Conservation (phyloP, 2,329 filamentous ascomycete genomes). For the Alternaria arbusti region DNA sequence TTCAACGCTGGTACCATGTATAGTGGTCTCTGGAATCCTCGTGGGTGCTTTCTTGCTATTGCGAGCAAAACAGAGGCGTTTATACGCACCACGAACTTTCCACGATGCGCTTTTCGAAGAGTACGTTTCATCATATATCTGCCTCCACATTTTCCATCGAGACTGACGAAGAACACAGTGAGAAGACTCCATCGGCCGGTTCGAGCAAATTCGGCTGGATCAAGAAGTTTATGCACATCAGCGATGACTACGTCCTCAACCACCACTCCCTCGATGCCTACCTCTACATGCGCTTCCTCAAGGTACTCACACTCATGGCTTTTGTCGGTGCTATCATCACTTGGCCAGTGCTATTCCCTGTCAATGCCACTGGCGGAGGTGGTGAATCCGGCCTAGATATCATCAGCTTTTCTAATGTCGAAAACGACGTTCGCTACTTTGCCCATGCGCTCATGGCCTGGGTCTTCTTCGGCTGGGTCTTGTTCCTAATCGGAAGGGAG, state of each 20-base stretch:
- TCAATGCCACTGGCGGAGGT: conserved; percentile 52
- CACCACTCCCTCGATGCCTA: conserved; percentile 58
- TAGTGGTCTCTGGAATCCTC: conserved; percentile 37
- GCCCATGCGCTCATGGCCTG: conserved; percentile 53
- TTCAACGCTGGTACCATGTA: conserved; percentile 43
- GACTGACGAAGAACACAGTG: background rate
- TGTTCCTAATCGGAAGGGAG: conserved; percentile 55
- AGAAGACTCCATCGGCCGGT: conserved; percentile 53
- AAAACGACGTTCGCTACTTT: conserved; percentile 46
- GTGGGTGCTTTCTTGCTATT: conserved; percentile 51
- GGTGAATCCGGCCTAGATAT: conserved; percentile 47
- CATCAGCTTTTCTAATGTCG: conserved; percentile 33
- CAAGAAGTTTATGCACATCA: conserved; percentile 50
- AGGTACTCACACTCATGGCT: conserved; percentile 52
- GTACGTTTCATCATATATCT: background rate
- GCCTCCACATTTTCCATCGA: conserved; percentile 30
- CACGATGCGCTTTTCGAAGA: conserved; percentile 49
- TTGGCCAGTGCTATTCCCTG: conserved; percentile 55
- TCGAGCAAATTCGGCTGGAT: conserved; percentile 61
- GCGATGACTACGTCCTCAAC: conserved; percentile 54
- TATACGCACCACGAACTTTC: conserved; percentile 56
- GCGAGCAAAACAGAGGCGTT: conserved; percentile 49
- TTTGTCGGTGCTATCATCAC: conserved; percentile 53
- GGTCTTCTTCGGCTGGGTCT: conserved; percentile 52
- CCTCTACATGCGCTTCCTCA: conserved; percentile 56